These are phyloP conservation scores for Pseudogymnoascus sp. DNA, from an alignment of 2,329 filamentous ascomycete genomes.

Conservation along the genomic window DNA sequence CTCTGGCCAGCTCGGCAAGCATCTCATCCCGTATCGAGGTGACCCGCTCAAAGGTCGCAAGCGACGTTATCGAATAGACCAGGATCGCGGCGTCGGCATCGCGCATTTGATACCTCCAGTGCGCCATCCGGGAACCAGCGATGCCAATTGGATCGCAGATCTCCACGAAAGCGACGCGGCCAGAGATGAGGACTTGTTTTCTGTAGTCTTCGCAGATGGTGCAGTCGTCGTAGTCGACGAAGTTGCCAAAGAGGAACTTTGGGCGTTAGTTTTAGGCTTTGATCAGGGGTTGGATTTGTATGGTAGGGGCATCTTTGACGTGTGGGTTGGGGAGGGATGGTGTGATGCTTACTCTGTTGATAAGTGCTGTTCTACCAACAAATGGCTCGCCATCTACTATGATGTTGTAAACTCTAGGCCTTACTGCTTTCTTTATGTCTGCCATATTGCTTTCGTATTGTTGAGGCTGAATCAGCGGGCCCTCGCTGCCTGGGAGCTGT, in stretches of 20 bases:
- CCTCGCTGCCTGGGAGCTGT: not conserved
- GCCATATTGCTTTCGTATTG: not conserved
- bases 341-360: not conserved
- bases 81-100: not conserved
- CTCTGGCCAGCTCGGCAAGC: not conserved
- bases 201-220: not conserved
- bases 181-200: not conserved
- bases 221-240: not conserved
- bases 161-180: not conserved
- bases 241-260: not conserved
- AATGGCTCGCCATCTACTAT: not conserved
- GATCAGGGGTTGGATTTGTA: not conserved
- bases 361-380: not conserved
- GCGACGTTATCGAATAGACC: not conserved
- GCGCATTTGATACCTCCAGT: not conserved
- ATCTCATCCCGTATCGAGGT: not conserved
- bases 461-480: not conserved
- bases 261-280: not conserved
- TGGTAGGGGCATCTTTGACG: not conserved
- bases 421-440: not conserved
- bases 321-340: not conserved
- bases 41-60: not conserved
- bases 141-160: not conserved
- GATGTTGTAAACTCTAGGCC: not conserved
- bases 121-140: not conserved